phyloP scores from a whole-genome alignment of 2,329 filamentous ascomycete species.

The Domatiomyces catenatus region DNA sequence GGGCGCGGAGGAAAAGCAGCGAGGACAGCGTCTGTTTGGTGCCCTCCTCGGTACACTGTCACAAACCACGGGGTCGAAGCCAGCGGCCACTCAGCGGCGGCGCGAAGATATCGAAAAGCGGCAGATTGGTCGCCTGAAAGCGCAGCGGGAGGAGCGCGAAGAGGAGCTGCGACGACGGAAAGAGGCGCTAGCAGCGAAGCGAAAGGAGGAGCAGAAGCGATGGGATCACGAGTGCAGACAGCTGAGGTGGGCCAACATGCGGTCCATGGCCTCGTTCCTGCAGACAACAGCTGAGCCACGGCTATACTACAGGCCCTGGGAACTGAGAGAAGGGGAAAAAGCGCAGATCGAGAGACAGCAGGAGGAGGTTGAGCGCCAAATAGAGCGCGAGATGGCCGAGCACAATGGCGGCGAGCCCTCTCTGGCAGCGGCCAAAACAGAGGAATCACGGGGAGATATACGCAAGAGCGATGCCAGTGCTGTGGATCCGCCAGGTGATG shows the following conservation, averaged over 20 bases:
- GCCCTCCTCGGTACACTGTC: constrained; percentile 63
- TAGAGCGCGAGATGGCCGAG: constrained; percentile 50
- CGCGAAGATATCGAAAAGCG: constrained; percentile 69
- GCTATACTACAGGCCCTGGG: constrained; percentile 80
- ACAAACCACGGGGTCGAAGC: constrained; percentile 35
- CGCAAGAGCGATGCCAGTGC: background rate
- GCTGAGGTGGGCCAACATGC: constrained; percentile 54
- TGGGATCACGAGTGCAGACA: constrained; percentile 50
- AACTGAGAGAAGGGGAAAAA: constrained; percentile 54
- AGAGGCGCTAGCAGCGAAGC: constrained; percentile 44
- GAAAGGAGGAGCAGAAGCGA: constrained; percentile 54
- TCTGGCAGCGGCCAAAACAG: constrained; percentile 11
- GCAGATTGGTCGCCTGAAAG: constrained; percentile 59
- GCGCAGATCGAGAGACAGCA: constrained; percentile 56
- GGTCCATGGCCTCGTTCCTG: constrained; percentile 57
- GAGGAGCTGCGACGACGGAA: constrained; percentile 50
- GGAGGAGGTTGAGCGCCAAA: constrained; percentile 44
- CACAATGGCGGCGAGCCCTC: constrained; percentile 39
- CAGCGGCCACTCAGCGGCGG: constrained; percentile 46
- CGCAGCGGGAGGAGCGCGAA: constrained; percentile 57
- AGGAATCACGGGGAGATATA: constrained; percentile 12
- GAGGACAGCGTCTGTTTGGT: constrained; percentile 74
- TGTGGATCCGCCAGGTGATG: constrained; percentile 10
- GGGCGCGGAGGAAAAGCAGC: constrained; percentile 60
- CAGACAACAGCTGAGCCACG: constrained; percentile 55